These are phyloP conservation scores for Nannochloropsis granulata DNA, from an alignment of 108 stramenopile genomes.

Conservation along the genomic window DNA sequence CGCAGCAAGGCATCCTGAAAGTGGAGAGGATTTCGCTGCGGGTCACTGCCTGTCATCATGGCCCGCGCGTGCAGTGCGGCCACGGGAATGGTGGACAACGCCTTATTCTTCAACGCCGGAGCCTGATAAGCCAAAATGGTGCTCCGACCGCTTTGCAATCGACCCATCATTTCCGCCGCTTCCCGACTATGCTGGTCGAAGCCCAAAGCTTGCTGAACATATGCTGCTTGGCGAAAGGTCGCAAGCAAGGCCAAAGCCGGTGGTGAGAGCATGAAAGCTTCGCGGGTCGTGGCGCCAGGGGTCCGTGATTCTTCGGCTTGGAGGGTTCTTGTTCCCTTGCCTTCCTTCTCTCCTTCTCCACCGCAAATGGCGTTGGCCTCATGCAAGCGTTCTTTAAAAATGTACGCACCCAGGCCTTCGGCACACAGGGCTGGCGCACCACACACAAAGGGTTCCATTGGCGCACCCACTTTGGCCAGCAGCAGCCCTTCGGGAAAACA, in stretches of 20 bases:
- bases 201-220: background rate
- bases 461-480: background rate
- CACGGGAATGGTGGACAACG: constrained; percentile 3
- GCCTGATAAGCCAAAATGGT: background rate
- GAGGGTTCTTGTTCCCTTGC: too few species aligned
- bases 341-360: background rate
- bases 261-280: background rate
- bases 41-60: background rate
- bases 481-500: background rate
- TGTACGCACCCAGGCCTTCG: background rate
- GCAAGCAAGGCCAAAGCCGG: background rate
- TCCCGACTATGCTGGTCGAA: background rate
- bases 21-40: background rate
- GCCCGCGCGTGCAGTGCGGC: background rate
- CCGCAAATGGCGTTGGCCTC: background rate
- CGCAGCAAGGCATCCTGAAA: background rate
- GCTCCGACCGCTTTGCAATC: background rate
- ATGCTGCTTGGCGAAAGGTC: background rate
- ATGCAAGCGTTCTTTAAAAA: background rate
- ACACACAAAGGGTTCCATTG: background rate
- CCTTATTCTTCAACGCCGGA: background rate
- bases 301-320: background rate
- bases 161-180: background rate
- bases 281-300: background rate
- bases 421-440: background rate